A percentile compares a stretch with the other conserved stretches of the same genome.
Conservation (phyloP, 163 green algal genomes). For the Coccomyxa subellipsoidea region DNA sequence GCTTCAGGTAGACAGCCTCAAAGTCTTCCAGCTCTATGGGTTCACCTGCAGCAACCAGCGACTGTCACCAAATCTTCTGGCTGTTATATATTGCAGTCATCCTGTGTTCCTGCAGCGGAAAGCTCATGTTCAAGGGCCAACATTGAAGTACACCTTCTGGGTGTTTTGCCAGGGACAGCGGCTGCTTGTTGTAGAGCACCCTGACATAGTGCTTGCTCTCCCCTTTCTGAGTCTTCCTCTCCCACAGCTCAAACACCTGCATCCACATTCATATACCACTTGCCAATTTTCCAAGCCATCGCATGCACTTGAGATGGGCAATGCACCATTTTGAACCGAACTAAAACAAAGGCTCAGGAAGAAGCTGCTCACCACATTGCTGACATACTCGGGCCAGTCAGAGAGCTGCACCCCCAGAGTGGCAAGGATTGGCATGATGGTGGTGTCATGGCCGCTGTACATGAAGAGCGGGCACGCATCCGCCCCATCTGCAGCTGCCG, state of each 20-base stretch:
- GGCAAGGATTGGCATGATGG: conserved; percentile 72
- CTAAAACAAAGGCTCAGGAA: too few species aligned
- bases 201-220: conserved; percentile 36
- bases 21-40: conserved; percentile 33
- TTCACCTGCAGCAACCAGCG: conserved; percentile 21
- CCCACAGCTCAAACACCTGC: conserved; percentile 69
- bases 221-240: conserved; percentile 19
- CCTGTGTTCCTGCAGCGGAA: too few species aligned
- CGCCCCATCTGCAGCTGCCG: conserved; percentile 2
- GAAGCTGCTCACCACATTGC: background rate
- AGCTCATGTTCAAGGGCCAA: too few species aligned
- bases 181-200: conserved; percentile 62
- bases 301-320: too few species aligned
- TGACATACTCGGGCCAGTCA: conserved; percentile 60
- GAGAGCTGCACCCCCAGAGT: conserved; percentile 52
- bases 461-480: conserved; percentile 38
- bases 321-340: background rate
- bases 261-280: conserved; percentile 8
- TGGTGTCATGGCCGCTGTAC: conserved; percentile 63
- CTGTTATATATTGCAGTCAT: too few species aligned
- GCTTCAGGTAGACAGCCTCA: conserved; percentile 34
- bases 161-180: conserved; percentile 38
- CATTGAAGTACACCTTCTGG: too few species aligned
- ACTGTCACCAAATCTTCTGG: conserved; percentile 16
- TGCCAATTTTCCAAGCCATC: too few species aligned